Evolutionary conservation across 2,329 filamentous ascomycete genomes (phyloP), one percentile per base, ranked within the genome.

Genomic region (Rhinocladiella similis): DNA sequence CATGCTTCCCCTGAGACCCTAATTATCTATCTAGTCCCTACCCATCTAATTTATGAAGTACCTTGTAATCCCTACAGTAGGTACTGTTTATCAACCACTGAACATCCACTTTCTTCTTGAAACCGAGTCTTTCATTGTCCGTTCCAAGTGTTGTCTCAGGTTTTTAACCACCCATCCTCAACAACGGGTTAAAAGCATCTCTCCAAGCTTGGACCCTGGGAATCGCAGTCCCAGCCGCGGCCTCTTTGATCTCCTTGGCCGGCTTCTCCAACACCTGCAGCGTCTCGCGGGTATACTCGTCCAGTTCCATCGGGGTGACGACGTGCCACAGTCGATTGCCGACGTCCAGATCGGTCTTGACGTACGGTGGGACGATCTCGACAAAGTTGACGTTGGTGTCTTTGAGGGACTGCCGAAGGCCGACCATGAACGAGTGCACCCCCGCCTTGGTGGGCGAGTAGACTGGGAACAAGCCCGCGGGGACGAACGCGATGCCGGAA

Each of bases 351-450:
- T 63, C 68, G 1, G 73, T 74, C 25, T 68, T 70, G 3, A 72
- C 68, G 55, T 73, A 73, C 6, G 71, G 72, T 3, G 71, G 70
- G 1, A 66, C 67, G n/a, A 74, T 62, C 53, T 73, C 71, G 6
- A 71, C 62, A 10, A 74, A 62, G n/a, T 65, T 65, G 39, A 73
- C 60, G 49, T 69, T 71, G 14, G 57, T 66, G 19, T 33, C 64
- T 2, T 51, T 56, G 1, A 73, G 54, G 47, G 71, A 65, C 14
- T 65, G 54, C 1, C 69, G 58, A 5, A 73, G 54, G 3, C 60
- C 49, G 14, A 70, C 67, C 14, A 61, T 59, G 50, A 72, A 66
- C 4, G 56, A 52, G 25, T 72, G 69, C 4, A 72, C 54, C 5
- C 65, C 70, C 0, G 70, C 61, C 53, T 73, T 74, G 7, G 70